phyloP scores from a whole-genome alignment of 129 eudicot genomes.

The Smallanthus sonchifolius region DNA sequence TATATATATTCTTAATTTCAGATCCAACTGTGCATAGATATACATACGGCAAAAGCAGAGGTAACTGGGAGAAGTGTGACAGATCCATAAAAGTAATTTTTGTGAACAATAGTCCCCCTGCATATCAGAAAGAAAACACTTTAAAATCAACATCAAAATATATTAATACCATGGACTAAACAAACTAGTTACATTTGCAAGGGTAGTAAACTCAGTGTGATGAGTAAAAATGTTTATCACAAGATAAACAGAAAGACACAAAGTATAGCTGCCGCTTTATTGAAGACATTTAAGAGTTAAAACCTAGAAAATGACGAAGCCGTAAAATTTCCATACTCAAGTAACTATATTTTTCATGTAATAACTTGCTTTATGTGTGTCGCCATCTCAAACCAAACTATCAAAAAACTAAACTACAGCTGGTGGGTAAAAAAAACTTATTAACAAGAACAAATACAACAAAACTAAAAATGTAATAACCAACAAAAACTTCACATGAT shows the following conservation, averaged over 20 bases:
- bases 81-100: constrained; percentile 87
- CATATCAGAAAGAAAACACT: constrained; percentile 7
- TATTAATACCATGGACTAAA: neutral
- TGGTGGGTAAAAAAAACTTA: neutral
- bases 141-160: constrained; percentile 3
- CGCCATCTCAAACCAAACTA: constrained; percentile 7
- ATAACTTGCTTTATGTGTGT: neutral
- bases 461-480: neutral
- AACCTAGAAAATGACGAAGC: neutral
- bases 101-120: constrained; percentile 89
- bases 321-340: neutral
- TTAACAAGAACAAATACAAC: neutral
- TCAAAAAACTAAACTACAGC: neutral
- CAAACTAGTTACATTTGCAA: neutral
- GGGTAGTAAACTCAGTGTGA: neutral
- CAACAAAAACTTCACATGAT: neutral
- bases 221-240: neutral
- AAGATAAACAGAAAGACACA: neutral
- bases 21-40: neutral
- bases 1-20: neutral
- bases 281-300: neutral
- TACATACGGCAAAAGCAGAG: constrained; percentile 66
- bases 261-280: neutral
- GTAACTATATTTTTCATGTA: neutral
- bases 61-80: constrained; percentile 78